These are phyloP conservation scores for Coleophoma crateriformis DNA, from an alignment of 2,329 filamentous ascomycete genomes.

Conservation along the genomic window DNA sequence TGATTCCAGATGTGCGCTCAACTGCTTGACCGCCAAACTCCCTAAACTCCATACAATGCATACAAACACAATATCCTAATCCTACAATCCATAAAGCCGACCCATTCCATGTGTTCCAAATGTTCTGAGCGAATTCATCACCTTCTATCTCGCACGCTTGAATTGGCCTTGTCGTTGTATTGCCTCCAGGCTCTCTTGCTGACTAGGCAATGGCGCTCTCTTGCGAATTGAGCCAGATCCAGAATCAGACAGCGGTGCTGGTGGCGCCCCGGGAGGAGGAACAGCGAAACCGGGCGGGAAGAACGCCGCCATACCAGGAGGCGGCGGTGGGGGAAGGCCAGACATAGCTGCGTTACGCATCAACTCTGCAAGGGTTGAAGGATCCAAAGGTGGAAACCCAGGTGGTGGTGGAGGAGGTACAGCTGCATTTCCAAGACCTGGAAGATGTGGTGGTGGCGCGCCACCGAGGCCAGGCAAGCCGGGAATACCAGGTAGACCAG, in stretches of 20 bases:
- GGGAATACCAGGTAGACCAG: slow-evolving; percentile 52
- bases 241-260: slow-evolving; percentile 19
- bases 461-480: slow-evolving; percentile 23
- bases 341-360: slow-evolving; percentile 50
- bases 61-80: slow-evolving; percentile 6
- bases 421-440: slow-evolving; percentile 40
- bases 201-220: slow-evolving; percentile 71
- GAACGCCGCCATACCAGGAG: slow-evolving; percentile 31
- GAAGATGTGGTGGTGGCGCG: slow-evolving; percentile 36
- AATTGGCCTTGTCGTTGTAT: slow-evolving; percentile 66
- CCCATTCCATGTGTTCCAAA: not conserved
- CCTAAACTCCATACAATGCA: not conserved
- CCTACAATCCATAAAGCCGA: not conserved
- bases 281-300: slow-evolving; percentile 20
- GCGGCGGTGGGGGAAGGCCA: slow-evolving; percentile 36
- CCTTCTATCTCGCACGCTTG: slow-evolving; percentile 34
- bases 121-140: not conserved
- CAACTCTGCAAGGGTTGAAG: slow-evolving; percentile 54
- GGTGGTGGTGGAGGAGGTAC: slow-evolving; percentile 37
- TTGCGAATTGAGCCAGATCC: slow-evolving; percentile 41
- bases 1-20: not conserved
- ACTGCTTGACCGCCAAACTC: no score
- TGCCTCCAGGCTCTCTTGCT: slow-evolving; percentile 73
- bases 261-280: not conserved
- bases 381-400: slow-evolving; percentile 40